These are phyloP conservation scores for Penicillium sp. DNA, from an alignment of 2,329 filamentous ascomycete genomes.

Conservation along the genomic window DNA sequence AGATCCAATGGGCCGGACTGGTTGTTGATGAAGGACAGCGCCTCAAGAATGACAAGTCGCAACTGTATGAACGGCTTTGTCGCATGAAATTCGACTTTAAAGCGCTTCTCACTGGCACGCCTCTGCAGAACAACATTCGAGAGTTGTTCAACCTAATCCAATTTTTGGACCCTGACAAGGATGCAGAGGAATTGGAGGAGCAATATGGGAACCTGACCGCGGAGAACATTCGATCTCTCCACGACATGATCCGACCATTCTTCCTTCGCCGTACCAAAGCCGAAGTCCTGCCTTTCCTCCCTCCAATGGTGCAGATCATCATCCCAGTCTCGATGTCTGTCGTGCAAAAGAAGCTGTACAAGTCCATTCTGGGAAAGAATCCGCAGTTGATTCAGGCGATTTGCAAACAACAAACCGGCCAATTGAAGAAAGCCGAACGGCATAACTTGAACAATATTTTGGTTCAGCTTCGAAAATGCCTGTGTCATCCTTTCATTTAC, in stretches of 20 bases:
- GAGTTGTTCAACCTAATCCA: slow-evolving; percentile 97
- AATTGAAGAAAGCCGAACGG: slow-evolving; percentile 68
- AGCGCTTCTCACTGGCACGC: slow-evolving; percentile 82
- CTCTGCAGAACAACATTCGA: slow-evolving; percentile 79
- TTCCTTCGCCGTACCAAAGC: slow-evolving; percentile 81
- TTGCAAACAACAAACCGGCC: slow-evolving; percentile 65
- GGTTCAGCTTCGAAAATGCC: slow-evolving; percentile 89
- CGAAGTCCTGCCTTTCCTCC: slow-evolving; percentile 86
- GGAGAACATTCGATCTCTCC: slow-evolving; percentile 78
- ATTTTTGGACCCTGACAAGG: slow-evolving; percentile 74
- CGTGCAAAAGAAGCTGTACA: slow-evolving; percentile 91
- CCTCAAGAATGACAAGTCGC: slow-evolving; percentile 86
- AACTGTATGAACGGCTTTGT: slow-evolving; percentile 74
- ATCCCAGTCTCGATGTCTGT: slow-evolving; percentile 93
- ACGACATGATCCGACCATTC: slow-evolving; percentile 75
- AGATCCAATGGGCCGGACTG: slow-evolving; percentile 80
- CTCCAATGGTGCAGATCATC: slow-evolving; percentile 92
- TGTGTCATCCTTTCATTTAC: slow-evolving; percentile 97
- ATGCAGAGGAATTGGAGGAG: slow-evolving; percentile 73
- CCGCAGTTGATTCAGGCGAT: slow-evolving; percentile 85
- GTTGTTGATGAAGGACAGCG: slow-evolving; percentile 95
- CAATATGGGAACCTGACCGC: slow-evolving; percentile 77
- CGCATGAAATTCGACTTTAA: slow-evolving; percentile 79
- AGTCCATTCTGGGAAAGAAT: slow-evolving; percentile 89
- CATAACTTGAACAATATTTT: slow-evolving; percentile 90